Conservation (phyloP, 2,329 filamentous ascomycete species). For the Fonsecaea multimorphosa region DNA sequence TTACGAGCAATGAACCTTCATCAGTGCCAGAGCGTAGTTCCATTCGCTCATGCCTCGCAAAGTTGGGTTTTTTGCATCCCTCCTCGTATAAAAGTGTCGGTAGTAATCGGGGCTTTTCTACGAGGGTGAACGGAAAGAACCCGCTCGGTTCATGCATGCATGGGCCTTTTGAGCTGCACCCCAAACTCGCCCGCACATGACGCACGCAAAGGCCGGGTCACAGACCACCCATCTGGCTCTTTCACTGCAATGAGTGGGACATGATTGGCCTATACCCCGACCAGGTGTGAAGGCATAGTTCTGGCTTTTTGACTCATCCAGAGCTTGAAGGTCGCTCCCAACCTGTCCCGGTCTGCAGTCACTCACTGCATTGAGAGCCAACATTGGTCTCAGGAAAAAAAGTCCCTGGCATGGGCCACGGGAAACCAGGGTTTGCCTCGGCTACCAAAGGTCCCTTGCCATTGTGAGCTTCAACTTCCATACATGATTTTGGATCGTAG, state of each 20-base stretch:
- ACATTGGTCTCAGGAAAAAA: neutral
- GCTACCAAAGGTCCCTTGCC: neutral
- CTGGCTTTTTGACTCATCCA: neutral
- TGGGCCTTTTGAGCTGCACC: neutral
- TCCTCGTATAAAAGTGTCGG: neutral
- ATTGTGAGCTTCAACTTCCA: no score
- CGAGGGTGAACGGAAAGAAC: neutral
- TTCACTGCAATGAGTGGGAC: neutral
- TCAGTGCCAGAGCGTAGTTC: neutral
- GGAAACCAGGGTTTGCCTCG: neutral
- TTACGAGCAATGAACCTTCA: neutral
- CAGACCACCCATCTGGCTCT: neutral
- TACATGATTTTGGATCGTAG: neutral
- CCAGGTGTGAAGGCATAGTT: neutral
- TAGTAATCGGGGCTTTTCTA: neutral
- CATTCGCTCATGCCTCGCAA: neutral
- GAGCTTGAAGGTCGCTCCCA: neutral
- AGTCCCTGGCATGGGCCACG: neutral
- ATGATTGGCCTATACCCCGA: neutral
- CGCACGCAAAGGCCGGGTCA: neutral
- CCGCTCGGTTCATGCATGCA: constrained; percentile 1
- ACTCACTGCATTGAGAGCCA: neutral
- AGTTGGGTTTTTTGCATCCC: neutral
- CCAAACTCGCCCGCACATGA: neutral
- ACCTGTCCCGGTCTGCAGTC: neutral